Percentiles rank a stretch among this genome's conserved stretches.
Evolutionary conservation across 768 basidiomycete genomes (phyloP).

Genomic region (Kockovaella imperatae): DNA sequence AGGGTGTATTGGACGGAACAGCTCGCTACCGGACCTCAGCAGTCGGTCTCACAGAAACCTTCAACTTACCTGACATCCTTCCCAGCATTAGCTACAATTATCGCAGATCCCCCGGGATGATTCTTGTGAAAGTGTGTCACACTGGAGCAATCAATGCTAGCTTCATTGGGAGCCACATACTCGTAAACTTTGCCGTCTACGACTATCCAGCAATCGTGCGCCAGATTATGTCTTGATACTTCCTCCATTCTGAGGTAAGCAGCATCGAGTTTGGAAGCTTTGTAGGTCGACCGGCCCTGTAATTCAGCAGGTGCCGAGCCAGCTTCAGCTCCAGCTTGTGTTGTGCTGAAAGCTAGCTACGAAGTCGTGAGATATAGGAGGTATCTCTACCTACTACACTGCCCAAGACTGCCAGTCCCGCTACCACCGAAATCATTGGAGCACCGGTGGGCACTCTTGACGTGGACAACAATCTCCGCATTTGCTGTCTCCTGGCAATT

Average conservation of each 20-base stretch:
- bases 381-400: no score
- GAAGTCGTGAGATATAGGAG: no score
- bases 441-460: no score
- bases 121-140: slow-evolving; percentile 32
- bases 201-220: slow-evolving; percentile 42
- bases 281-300: no score
- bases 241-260: slow-evolving; percentile 20
- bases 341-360: no score
- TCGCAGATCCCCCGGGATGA: slow-evolving; percentile 39
- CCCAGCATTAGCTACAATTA: slow-evolving; percentile 39
- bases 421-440: no score
- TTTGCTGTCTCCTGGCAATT: no score
- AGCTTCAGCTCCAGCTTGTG: no score
- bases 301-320: no score
- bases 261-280: no score
- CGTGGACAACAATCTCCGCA: no score
- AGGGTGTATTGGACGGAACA: slow-evolving; percentile 39
- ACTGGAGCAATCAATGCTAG: slow-evolving; percentile 7
- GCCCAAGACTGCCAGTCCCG: no score
- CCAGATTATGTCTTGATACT: slow-evolving; percentile 31
- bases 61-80: slow-evolving; percentile 39
- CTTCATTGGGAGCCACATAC: slow-evolving; percentile 19
- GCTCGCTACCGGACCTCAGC: slow-evolving; percentile 5
- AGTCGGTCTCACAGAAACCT: background rate
- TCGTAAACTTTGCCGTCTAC: slow-evolving; percentile 41